Evolutionary conservation across 257 asterid species (phyloP).

Genomic region (Petunia axillaris): DNA sequence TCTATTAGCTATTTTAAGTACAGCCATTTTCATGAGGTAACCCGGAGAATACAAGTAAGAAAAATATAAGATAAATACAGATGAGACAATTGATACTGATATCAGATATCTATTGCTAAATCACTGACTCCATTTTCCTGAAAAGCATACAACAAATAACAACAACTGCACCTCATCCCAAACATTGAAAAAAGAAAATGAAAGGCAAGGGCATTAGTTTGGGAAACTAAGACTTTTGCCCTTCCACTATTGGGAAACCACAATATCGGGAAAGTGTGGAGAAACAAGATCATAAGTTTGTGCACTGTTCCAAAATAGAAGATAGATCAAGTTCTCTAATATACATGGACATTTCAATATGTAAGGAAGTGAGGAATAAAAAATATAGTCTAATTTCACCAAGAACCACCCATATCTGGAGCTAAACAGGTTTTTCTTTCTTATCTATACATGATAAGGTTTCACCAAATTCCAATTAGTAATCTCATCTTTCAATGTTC

Average conservation of each 20-base stretch:
- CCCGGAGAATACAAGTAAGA: conserved; percentile 2
- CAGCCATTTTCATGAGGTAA: neutral
- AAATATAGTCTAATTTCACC: neutral
- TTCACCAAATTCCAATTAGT: neutral
- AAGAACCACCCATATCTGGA: neutral
- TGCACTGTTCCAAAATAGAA: neutral
- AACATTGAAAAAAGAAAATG: neutral
- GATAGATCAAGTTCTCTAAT: neutral
- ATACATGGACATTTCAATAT: neutral
- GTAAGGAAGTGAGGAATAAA: neutral
- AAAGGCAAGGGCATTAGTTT: conserved; percentile 9
- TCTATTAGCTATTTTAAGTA: neutral
- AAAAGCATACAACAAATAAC: too few relatives aligned
- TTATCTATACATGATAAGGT: neutral
- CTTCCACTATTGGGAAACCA: neutral
- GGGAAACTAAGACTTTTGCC: neutral
- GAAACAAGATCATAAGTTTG: neutral
- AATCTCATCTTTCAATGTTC: neutral
- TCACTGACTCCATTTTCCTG: neutral
- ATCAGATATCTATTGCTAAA: neutral
- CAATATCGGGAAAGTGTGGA: neutral
- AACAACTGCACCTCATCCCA: neutral
- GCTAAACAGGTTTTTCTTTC: neutral
- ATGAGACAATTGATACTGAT: neutral
- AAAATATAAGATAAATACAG: neutral